Conservation (phyloP, 257 asterid species). For the Hygrophila difformis region DNA sequence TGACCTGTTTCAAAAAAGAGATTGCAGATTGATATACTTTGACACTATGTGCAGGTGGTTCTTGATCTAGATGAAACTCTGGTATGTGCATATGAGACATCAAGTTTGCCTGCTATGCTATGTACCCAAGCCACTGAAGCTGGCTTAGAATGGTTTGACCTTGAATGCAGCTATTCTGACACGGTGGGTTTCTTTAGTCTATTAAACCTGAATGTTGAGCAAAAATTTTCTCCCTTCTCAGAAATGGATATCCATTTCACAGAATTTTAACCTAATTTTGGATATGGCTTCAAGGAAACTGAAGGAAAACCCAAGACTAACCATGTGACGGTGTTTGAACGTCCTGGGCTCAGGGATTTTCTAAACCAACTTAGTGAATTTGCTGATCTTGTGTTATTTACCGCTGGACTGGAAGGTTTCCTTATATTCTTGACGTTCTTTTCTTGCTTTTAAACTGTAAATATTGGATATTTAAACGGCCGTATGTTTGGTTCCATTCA, state of each 20-base stretch:
- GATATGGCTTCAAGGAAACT: constrained; percentile 38
- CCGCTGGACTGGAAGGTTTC: constrained; percentile 97
- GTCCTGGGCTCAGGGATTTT: no score
- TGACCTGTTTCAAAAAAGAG: no score
- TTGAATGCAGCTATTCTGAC: constrained; percentile 11
- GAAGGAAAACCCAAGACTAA: constrained; percentile 84
- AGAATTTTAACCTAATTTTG: neutral
- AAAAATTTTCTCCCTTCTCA: no score
- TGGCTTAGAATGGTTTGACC: constrained; percentile 8
- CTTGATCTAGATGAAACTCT: constrained; percentile 14
- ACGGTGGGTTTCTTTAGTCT: neutral
- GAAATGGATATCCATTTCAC: no score
- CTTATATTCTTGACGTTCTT: no score
- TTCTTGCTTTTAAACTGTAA: no score
- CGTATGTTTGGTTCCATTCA: neutral
- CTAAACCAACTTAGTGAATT: no score
- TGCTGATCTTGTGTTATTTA: no score
- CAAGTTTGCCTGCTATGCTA: constrained; percentile 2
- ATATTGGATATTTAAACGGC: no score
- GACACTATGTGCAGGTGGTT: neutral
- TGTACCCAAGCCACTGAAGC: constrained; percentile 9
- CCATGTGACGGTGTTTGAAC: constrained; percentile 92
- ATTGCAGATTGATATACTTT: no score
- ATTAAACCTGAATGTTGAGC: no score
- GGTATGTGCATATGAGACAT: constrained; percentile 7